Base-by-base conservation (phyloP, 371 early-diverging fungal species). In the Syncephalis plumigaleata region DNA sequence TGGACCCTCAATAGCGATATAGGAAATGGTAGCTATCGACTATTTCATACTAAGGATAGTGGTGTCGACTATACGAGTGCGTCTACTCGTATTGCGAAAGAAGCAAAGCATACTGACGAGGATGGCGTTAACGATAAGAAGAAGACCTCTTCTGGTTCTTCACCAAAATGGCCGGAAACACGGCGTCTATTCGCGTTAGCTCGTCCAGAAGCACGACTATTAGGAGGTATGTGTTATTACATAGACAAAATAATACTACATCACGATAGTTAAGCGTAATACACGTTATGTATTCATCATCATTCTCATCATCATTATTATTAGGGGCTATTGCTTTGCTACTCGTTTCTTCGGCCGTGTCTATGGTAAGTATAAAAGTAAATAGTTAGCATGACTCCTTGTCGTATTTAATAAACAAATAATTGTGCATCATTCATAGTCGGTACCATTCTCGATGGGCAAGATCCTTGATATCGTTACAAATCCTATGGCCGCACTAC, bases 381-480 rank as follows among this genome's bases (percentile, higher is more conserved):
- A 18, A 49, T 36, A 2, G 15, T 24, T 11, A n/a, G 44, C 1
- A 3, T 36, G 15, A 17, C 25, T 27, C 27, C 2, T n/a, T n/a
- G n/a, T n/a, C n/a, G n/a, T n/a, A n/a, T n/a, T n/a, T n/a, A n/a
- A n/a, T n/a, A n/a, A n/a, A n/a, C n/a, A n/a, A n/a, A n/a, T n/a
- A 5, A 31, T 31, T 31, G 31, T 31, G 11, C 11, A 7, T 31
- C 31, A 31, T 7, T 31, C 23, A 24, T 40, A 68, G 73, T 68
- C 74, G 5, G 73, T 85, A 2, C 85, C 85, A 0, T 81, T 81
- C 50, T 66, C 75, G 8, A 80, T 82, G 81, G 85, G 85, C 52
- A 77, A 75, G 56, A 77, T 82, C 51, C 72, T 85, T 39, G 85
- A 85, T 56, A 67, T 85, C 25, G 82, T 82, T 4, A 65, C 71